Evolutionary conservation across 306 rosid genomes (phyloP), one percentile per base, ranked within the genome.

Genomic region (Clitoria ternatea): DNA sequence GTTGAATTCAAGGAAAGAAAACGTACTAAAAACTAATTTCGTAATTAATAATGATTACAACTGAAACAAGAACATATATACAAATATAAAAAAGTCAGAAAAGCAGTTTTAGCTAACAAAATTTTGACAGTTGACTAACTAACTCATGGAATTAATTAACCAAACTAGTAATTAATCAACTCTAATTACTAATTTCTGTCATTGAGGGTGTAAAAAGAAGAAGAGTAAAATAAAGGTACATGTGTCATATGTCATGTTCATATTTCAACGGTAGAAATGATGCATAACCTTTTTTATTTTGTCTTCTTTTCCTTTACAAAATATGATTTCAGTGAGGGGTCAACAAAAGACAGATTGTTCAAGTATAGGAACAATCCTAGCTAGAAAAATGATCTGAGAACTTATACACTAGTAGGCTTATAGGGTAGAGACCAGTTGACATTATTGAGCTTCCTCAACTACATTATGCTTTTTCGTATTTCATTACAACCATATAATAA

Each of bases 401-500:
- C 23, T 56, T 53, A 36, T 67, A 33, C 35, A 30, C 18, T 37
- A 69, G 4, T 36, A 61, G 76, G 72, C 66, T 52, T 50, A 20
- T 61, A 69, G 83, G 27, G 60, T 36, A 67, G 54, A n/a, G 55
- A 7, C 62, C 63, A 20, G 6, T 33, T n/a, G 19, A 53, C 43
- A 22, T 67, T 55, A 27, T 67, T 66, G 60, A 32, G 61, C 60
- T 60, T 40, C 53, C 54, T 43, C 66, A 19, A 70, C 72, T 71
- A 30, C 66, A 9, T n/a, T n/a, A n/a, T n/a, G n/a, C n/a, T n/a
- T n/a, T n/a, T 48, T 39, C 36, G 2, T 43, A 48, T 62, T 72
- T n/a, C n/a, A 77, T 44, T 79, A 52, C 27, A 19, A 22, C 65
- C 50, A 76, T 53, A 43, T n/a, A 27, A 23, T 35, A 74, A 68